These are phyloP conservation scores for Penicillium psychrofluorescens DNA, from an alignment of 495 filamentous ascomycete species.

Conservation along the genomic window DNA sequence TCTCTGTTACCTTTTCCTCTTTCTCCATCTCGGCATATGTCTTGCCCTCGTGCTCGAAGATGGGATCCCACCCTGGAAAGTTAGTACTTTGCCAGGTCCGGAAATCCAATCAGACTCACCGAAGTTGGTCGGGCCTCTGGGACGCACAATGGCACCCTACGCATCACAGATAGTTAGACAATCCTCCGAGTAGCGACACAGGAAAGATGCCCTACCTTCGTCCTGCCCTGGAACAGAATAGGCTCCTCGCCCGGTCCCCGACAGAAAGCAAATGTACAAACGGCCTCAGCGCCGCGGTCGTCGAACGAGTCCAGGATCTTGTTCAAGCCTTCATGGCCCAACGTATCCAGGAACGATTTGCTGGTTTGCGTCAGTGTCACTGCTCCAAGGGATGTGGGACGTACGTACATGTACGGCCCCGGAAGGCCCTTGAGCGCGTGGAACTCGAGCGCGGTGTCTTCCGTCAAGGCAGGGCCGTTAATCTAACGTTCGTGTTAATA, in stretches of 20 bases:
- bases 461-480: slow-evolving; percentile 81
- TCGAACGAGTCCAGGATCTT: slow-evolving; percentile 84
- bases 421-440: slow-evolving; percentile 80
- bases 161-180: slow-evolving; percentile 1
- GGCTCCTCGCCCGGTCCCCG: slow-evolving; percentile 77
- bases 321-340: slow-evolving; percentile 81
- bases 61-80: slow-evolving; percentile 81
- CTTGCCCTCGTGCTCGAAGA: slow-evolving; percentile 89
- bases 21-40: slow-evolving; percentile 99
- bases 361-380: slow-evolving; percentile 29
- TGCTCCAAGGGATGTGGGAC: background rate
- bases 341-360: slow-evolving; percentile 82
- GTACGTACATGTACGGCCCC: slow-evolving; percentile 88
- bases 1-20: slow-evolving; percentile 53
- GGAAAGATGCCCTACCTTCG: slow-evolving; percentile 29
- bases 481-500: slow-evolving; percentile 42
- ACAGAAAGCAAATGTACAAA: slow-evolving; percentile 93
- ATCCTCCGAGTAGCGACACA: background rate
- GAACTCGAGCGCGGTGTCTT: slow-evolving; percentile 94
- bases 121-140: slow-evolving; percentile 66
- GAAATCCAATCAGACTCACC: slow-evolving; percentile 46
- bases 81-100: background rate
- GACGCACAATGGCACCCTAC: slow-evolving; percentile 39
- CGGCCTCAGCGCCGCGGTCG: slow-evolving; percentile 83
- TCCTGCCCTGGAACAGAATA: slow-evolving; percentile 86